Evolutionary conservation across 169 alveolate species (phyloP).

Genomic region (Eimeria falciformis): DNA sequence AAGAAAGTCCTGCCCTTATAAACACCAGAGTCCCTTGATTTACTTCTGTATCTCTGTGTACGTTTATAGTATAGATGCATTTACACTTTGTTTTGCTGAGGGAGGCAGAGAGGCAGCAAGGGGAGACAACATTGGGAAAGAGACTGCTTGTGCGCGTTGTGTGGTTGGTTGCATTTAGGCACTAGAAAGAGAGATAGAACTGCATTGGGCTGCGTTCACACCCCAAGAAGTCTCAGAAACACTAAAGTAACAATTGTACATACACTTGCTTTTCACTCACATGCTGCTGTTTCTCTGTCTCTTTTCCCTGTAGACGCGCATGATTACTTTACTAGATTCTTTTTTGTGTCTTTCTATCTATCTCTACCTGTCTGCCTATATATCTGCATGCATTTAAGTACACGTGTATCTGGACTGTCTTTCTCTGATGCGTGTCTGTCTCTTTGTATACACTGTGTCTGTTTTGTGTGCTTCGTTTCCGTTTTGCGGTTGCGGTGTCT

Average conservation of each 20-base stretch:
- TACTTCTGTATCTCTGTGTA: no score
- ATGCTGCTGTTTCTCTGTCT: neutral
- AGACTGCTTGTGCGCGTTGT: no score
- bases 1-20: neutral
- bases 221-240: slow-evolving; percentile 42
- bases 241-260: slow-evolving; percentile 27
- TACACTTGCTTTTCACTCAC: no score
- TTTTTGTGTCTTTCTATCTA: neutral
- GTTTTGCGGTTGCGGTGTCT: neutral
- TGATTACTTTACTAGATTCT: neutral
- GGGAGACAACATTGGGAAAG: no score
- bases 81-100: no score
- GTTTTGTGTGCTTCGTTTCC: neutral
- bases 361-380: neutral
- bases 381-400: no score
- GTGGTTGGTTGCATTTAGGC: neutral
- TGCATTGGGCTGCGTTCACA: slow-evolving; percentile 58
- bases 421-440: neutral
- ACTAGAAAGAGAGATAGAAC: slow-evolving; percentile 53
- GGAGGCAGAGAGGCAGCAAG: no score
- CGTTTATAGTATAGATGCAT: no score
- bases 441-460: neutral
- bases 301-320: neutral
- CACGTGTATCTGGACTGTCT: neutral
- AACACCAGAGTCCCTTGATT: no score